Evolutionary conservation across 257 asterid species (phyloP).

Genomic region (Cruciata laevipes): DNA sequence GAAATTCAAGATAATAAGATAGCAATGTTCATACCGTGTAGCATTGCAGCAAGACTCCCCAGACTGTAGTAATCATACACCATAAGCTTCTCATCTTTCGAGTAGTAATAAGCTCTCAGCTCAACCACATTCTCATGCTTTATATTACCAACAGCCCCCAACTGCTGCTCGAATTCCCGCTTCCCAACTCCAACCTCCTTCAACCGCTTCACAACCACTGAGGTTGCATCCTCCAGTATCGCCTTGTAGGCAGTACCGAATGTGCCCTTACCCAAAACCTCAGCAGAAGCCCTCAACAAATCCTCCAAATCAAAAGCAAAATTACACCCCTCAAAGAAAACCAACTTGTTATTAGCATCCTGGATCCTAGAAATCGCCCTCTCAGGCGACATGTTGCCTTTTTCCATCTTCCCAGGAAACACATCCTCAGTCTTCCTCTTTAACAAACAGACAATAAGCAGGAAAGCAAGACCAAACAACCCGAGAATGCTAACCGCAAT

Average conservation of each 20-base stretch:
- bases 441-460: constrained; percentile 54
- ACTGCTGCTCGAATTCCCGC: constrained; percentile 81
- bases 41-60: constrained; percentile 77
- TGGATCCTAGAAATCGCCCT: constrained; percentile 61
- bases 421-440: constrained; percentile 35
- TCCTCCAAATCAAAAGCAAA: constrained; percentile 88
- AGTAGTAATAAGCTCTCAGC: constrained; percentile 84
- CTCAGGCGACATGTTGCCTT: constrained; percentile 72
- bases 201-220: constrained; percentile 87
- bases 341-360: constrained; percentile 64
- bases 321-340: constrained; percentile 86
- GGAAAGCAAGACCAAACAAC: constrained; percentile 54
- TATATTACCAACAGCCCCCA: constrained; percentile 68
- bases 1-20: neutral
- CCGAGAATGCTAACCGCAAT: constrained; percentile 65
- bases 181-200: constrained; percentile 86
- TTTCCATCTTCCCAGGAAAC: constrained; percentile 62
- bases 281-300: constrained; percentile 93
- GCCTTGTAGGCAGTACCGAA: constrained; percentile 87
- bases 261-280: constrained; percentile 86
- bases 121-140: constrained; percentile 83
- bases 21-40: constrained; percentile 54
- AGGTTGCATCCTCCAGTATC: constrained; percentile 68
- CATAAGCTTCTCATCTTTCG: constrained; percentile 95
- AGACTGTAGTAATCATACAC: constrained; percentile 68